These are phyloP conservation scores for Russula sp. DNA, from an alignment of 768 basidiomycete genomes.

Conservation along the genomic window DNA sequence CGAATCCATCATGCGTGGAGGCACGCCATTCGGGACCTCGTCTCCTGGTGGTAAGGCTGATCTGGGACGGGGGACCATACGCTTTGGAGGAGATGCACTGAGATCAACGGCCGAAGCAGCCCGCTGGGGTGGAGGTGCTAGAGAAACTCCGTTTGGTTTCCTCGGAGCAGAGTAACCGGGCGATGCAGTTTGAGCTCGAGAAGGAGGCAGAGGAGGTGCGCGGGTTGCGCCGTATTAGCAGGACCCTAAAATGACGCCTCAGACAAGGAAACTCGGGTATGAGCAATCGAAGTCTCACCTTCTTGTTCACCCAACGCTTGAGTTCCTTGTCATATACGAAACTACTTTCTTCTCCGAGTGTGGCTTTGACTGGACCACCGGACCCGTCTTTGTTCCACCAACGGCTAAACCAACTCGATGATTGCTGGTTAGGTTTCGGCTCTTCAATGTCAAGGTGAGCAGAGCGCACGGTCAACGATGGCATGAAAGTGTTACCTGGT, in stretches of 20 bases:
- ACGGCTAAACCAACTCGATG: conserved; percentile 75
- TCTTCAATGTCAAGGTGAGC: conserved; percentile 10
- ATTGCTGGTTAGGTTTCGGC: conserved; percentile 31
- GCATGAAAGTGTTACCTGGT: conserved; percentile 33
- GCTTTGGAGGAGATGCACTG: conserved; percentile 50
- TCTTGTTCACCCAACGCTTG: conserved; percentile 95
- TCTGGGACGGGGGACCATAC: conserved; percentile 54
- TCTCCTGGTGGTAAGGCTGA: conserved; percentile 60
- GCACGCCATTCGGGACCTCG: conserved; percentile 35
- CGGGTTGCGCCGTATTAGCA: conserved; percentile 49
- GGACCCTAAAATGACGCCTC: conserved; percentile 46
- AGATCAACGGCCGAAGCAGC: conserved; percentile 66
- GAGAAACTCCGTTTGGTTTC: conserved; percentile 38
- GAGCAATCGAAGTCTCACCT: conserved; percentile 47
- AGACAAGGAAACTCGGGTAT: neutral
- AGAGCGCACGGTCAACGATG: neutral
- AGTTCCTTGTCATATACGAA: conserved; percentile 96
- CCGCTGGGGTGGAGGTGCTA: conserved; percentile 47
- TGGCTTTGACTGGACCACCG: conserved; percentile 81
- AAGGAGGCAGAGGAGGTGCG: conserved; percentile 72
- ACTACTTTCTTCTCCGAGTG: conserved; percentile 83
- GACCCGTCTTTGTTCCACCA: conserved; percentile 70
- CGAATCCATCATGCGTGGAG: conserved; percentile 34
- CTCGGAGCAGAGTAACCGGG: conserved; percentile 54
- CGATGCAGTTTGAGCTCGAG: conserved; percentile 82